These are phyloP conservation scores for Sisymbrium altissimum DNA, from an alignment of 345 rosid genomes.

Conservation along the genomic window DNA sequence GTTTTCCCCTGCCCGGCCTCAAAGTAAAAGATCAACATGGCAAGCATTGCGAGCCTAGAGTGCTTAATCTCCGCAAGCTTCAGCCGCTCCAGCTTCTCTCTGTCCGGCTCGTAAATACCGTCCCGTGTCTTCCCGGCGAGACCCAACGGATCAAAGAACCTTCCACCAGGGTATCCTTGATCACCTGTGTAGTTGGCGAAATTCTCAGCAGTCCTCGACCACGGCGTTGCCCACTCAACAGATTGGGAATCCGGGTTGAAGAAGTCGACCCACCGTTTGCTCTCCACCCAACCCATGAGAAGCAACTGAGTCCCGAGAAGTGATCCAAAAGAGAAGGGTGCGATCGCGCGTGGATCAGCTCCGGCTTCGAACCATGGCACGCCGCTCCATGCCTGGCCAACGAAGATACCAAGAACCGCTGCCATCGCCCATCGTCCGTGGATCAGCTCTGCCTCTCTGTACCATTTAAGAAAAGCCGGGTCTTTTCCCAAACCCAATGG, in stretches of 20 bases:
- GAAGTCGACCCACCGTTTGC: conserved; percentile 98
- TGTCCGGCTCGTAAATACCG: conserved; percentile 75
- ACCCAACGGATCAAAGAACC: conserved; percentile 85
- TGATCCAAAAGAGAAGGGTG: conserved; percentile 87
- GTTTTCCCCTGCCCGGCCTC: conserved; percentile 99
- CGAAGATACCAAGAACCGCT: conserved; percentile 84
- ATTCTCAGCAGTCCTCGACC: conserved; percentile 90
- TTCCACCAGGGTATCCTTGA: conserved; percentile 97
- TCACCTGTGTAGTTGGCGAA: conserved; percentile 85
- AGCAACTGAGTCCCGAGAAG: conserved; percentile 86
- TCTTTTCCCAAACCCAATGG: conserved; percentile 96
- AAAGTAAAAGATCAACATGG: conserved; percentile 91
- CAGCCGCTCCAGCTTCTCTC: conserved; percentile 79
- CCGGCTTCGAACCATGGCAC: conserved; percentile 98
- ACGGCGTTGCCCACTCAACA: conserved; percentile 95
- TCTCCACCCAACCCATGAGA: conserved; percentile 99
- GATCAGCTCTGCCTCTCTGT: conserved; percentile 95
- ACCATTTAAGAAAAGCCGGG: conserved; percentile 97
- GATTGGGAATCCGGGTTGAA: conserved; percentile 95
- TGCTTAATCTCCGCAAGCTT: conserved; percentile 98
- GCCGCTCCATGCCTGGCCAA: conserved; percentile 97
- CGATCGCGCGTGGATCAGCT: conserved; percentile 81
- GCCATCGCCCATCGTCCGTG: conserved; percentile 99
- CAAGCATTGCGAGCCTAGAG: conserved; percentile 89
- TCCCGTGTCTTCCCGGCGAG: conserved; percentile 60